phyloP scores from a whole-genome alignment of 805 yeast species.

The Pichia eremophila region DNA sequence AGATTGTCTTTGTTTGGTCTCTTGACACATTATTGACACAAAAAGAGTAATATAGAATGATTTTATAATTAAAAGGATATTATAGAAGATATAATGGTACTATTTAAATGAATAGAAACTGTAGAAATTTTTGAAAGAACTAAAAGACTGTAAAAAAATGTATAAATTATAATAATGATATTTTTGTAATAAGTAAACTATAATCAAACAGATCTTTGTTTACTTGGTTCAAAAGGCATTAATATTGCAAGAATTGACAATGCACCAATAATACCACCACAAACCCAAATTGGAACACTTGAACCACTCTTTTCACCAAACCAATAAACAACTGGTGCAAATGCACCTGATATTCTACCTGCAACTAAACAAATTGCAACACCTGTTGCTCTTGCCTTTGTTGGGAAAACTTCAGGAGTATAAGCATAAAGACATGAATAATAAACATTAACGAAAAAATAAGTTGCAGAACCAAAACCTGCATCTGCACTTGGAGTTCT shows the following conservation, averaged over 20 bases:
- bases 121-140: too few relatives aligned
- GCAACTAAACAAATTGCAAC: slow-evolving; percentile 49
- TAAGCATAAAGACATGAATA: slow-evolving; percentile 56
- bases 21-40: too few relatives aligned
- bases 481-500: slow-evolving; percentile 47
- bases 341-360: slow-evolving; percentile 43
- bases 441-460: slow-evolving; percentile 38
- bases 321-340: slow-evolving; percentile 50
- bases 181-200: too few relatives aligned
- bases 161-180: too few relatives aligned
- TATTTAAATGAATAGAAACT: too few relatives aligned
- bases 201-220: slow-evolving; percentile 26
- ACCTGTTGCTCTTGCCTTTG: slow-evolving; percentile 47
- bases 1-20: too few relatives aligned
- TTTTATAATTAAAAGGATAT: too few relatives aligned
- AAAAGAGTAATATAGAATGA: too few relatives aligned
- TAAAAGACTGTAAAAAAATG: not conserved
- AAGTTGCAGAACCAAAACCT: slow-evolving; percentile 39
- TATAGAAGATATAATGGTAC: too few relatives aligned
- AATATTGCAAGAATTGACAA: slow-evolving; percentile 36
- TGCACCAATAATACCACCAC: slow-evolving; percentile 44
- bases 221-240: slow-evolving; percentile 43
- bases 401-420: slow-evolving; percentile 56
- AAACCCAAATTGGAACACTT: slow-evolving; percentile 51
- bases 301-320: slow-evolving; percentile 40